Evolutionary conservation across 768 basidiomycete species (phyloP), one percentile per base, ranked within the genome.

Genomic region (Clathrus columnatus): DNA sequence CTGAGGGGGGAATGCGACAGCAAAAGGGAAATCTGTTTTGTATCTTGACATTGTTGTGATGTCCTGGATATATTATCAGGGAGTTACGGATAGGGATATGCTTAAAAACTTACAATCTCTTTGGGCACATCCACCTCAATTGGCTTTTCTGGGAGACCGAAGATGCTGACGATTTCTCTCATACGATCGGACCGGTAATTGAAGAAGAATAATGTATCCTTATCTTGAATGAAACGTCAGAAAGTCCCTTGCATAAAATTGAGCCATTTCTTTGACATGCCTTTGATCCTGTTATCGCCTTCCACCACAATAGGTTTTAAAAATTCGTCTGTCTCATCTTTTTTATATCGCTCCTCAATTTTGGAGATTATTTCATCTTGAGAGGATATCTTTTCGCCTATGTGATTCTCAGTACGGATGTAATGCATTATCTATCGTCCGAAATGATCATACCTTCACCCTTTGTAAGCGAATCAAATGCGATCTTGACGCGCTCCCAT

Each of bases 111-210:
- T 64, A 90, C 90, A 14, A 97, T 76, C 62, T 88, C 76, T 61
- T 84, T 82, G 3, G 93, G 93, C 17, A 95, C 70, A 23, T 80
- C 76, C 32, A 90, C 80, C 48, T 94, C 90, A 68, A 92, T 80
- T 1, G 91, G 90, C 69, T 88, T 91, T 61, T 90, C 84, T 2
- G 83, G 81, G 4, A 84, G 68, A 18, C 92, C 93, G 51, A 96
- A 79, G 7, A 97, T 81, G 26, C 79, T 72, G n/a, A 73, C 77
- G 58, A 96, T 85, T 71, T 97, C 93, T 47, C 93, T 83, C 87
- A 97, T 91, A 51, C 94, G 85, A 68, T 97, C 93, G 0, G 93
- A 94, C 58, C 94, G 85, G 70, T 97, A 96, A 75, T 97, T 97
- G 83, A 95, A 97, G 73, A 89, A 83, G 79, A 95, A 96, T 4